Evolutionary conservation across 495 filamentous ascomycete species (phyloP), one percentile per base, ranked within the genome.

Genomic region (Penicillium flavigenum): DNA sequence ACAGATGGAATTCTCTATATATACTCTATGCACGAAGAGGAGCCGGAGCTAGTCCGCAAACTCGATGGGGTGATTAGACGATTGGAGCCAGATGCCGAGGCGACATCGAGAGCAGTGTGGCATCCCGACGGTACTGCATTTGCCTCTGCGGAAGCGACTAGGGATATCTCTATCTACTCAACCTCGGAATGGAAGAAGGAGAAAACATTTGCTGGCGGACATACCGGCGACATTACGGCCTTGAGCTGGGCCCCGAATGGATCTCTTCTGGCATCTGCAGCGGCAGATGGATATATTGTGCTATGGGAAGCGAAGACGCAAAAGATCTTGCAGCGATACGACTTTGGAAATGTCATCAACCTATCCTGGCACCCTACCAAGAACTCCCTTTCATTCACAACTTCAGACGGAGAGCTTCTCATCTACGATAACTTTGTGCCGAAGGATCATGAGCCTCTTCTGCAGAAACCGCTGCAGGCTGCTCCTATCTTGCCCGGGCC

Each of bases 111-210:
- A 66, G 83, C 86, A 24, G 81, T 86, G 2, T 98, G 94, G 94
- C 93, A 97, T 75, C 95, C 95, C 0, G 95, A 98, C 65, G 93
- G 95, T 6, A 84, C 90, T 43, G 91, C 92, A 5, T 96, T 98
- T 72, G 91, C 90, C 10, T 85, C 86, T 0, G 85, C 91, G 0
- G 96, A 95, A 14, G 80, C 87, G 1, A 93, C 90, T 1, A 77
- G 87, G 66, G 92, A 97, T 61, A 86, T 98, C 20, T 86, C 93
- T 56, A 84, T 97, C 16, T 80, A 96, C 44, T 96, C 92, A 22
- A 82, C 82, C 54, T 81, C 83, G n/a, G 89, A 94, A 63, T 96
- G 92, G 87, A 88, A 89, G 67, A 86, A 84, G 53, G 91, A 97
- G 67, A 82, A 88, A 61, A 66, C 71, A 0, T 98, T 98, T 64